A percentile compares a stretch with the other conserved stretches of the same genome.
Evolutionary conservation across 768 basidiomycete genomes (phyloP).

Genomic region (Lyophyllum atratum): DNA sequence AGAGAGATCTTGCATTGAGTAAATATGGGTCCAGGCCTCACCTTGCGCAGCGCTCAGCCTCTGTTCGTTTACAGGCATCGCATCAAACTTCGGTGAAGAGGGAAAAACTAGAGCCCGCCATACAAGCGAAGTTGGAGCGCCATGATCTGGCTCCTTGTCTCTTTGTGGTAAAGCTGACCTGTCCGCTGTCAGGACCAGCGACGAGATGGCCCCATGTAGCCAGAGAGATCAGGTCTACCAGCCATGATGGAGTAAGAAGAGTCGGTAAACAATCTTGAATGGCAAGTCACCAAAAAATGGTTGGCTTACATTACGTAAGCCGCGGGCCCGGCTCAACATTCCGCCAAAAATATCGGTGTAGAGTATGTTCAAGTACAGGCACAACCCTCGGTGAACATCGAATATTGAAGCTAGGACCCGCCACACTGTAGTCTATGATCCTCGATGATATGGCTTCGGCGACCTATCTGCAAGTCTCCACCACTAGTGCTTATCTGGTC

Average conservation of each 20-base stretch:
- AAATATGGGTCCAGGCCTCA: no score
- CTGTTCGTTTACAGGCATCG: no score
- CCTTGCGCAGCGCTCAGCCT: no score
- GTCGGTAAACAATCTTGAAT: background rate
- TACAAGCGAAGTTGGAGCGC: slow-evolving; percentile 91
- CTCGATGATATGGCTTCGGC: background rate
- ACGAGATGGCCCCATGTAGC: slow-evolving; percentile 93
- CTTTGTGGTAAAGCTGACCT: slow-evolving; percentile 77
- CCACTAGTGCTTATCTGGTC: background rate
- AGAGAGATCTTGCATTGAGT: no score
- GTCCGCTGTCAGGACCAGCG: slow-evolving; percentile 90
- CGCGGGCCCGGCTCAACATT: no score
- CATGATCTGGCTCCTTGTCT: slow-evolving; percentile 97
- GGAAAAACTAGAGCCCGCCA: no score
- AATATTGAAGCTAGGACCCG: no score
- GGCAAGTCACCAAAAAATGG: background rate
- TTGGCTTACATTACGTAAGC: background rate
- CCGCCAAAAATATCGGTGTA: no score
- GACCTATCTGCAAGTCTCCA: background rate
- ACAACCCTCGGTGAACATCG: no score
- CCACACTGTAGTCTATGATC: no score
- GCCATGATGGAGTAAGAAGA: slow-evolving; percentile 15
- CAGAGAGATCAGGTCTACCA: slow-evolving; percentile 78
- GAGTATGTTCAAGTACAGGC: no score
- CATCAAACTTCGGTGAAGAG: no score